Evolutionary conservation across 2,329 filamentous ascomycete genomes (phyloP), one percentile per base, ranked within the genome.

Genomic region (Emericellopsis cladophorae): DNA sequence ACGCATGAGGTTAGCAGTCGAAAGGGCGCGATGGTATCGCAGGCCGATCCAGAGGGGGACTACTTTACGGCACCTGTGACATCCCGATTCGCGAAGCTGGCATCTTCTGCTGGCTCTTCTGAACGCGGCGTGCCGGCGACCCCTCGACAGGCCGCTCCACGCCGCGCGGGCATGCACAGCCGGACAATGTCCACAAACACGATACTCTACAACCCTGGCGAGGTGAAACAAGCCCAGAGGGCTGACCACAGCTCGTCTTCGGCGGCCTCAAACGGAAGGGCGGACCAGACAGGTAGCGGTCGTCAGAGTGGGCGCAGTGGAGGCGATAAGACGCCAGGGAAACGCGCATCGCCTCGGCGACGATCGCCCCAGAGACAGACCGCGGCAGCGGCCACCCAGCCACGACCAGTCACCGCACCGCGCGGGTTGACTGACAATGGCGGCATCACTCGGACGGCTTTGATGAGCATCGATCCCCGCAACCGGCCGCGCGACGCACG

Each of bases 111-210:
- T 24, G 51, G 54, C 37, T 59, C 60, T 9, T 51, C 53, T 2
- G 51, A 51, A 22, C 53, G 51, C 26, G 47, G 46, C 9, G 46
- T 49, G n/a, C 50, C 54, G 9, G 50, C 56, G 2, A 58, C 61
- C 42, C 47, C 61, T 14, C 59, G 56, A 32, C 45, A 54, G 21
- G 40, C 39, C 53, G 50, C 53, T 53, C 46, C 57, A 33, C 60
- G 39, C 14, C 37, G 62, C 40, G 57, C 64, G 36, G 63, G 59
- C 1, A 52, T 67, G 5, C 88, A 95, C 51, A 72, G 64, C 42
- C 81, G 88, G 31, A 88, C 86, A 11, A 58, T 82, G 4, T 95
- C 89, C 0, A 83, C 79, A 16, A 86, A 81, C 49, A 95, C 89
- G 0, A 88, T 93, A 41, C 66, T 95, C 1, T 94, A 84, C 61